Evolutionary conservation across 257 asterid species (phyloP).

Genomic region (Buddleja alternifolia): DNA sequence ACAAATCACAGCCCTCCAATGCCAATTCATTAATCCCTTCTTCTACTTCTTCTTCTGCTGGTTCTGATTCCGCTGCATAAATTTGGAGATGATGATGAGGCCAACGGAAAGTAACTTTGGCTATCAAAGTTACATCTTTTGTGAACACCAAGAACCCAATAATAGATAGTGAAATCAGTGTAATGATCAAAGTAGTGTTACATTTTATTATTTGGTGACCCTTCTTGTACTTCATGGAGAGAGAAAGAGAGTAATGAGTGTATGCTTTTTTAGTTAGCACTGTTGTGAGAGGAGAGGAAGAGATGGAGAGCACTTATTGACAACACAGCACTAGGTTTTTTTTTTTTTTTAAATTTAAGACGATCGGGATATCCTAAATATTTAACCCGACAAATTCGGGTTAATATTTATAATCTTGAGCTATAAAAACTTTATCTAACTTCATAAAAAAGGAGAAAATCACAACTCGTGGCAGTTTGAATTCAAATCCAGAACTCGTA

Average conservation of each 20-base stretch:
- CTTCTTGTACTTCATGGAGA: slow-evolving; percentile 27
- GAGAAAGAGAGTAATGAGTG: too few relatives aligned
- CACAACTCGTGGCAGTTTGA: too few relatives aligned
- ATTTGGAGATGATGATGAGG: slow-evolving; percentile 9
- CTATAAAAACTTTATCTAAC: too few relatives aligned
- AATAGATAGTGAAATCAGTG: slow-evolving; percentile 33
- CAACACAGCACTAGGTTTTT: too few relatives aligned
- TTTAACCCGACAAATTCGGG: too few relatives aligned
- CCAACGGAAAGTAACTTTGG: slow-evolving; percentile 35
- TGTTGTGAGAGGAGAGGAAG: too few relatives aligned
- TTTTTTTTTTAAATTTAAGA: too few relatives aligned
- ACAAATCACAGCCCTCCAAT: slow-evolving; percentile 63
- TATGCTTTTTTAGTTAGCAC: background rate
- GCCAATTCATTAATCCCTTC: slow-evolving; percentile 40
- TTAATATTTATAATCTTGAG: too few relatives aligned
- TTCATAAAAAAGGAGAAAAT: too few relatives aligned
- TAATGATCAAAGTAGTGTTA: slow-evolving; percentile 27
- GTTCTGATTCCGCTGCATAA: too few relatives aligned
- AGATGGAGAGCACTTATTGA: background rate
- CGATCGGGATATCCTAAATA: too few relatives aligned
- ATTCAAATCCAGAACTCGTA: too few relatives aligned
- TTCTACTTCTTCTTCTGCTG: slow-evolving; percentile 21
- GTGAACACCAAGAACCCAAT: slow-evolving; percentile 30
- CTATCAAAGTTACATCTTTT: slow-evolving; percentile 35
- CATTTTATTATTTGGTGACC: slow-evolving; percentile 28